phyloP scores from a whole-genome alignment of 169 alveolate genomes.

The Perkinsus marinus region DNA sequence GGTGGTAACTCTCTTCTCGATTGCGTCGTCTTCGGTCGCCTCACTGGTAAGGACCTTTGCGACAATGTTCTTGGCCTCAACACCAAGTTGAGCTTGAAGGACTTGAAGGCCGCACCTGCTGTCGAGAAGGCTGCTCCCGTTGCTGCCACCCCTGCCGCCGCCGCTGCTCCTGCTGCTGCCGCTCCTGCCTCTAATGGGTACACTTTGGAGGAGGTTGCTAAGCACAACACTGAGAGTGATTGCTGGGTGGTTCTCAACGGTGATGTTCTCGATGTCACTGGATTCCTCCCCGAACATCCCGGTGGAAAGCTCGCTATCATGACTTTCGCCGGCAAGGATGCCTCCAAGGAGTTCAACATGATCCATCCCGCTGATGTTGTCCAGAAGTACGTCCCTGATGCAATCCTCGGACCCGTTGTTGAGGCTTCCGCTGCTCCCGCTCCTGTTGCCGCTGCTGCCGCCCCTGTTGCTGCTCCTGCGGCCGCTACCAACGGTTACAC shows the following conservation, averaged over 20 bases:
- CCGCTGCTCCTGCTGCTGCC: background rate
- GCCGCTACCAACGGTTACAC: background rate
- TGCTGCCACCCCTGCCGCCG: background rate
- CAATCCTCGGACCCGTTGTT: background rate
- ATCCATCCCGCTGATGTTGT: slow-evolving; percentile 26
- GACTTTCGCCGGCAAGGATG: slow-evolving; percentile 40
- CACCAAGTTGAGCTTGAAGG: background rate
- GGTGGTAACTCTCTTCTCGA: slow-evolving; percentile 34
- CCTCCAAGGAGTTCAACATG: slow-evolving; percentile 22
- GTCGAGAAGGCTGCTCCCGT: background rate
- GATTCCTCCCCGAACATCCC: slow-evolving; percentile 41
- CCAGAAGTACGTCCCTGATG: slow-evolving; percentile 19
- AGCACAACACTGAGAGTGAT: slow-evolving; percentile 37
- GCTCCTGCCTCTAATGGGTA: background rate
- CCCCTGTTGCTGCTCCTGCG: background rate
- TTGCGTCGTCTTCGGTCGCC: slow-evolving; percentile 32
- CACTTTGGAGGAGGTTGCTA: slow-evolving; percentile 15
- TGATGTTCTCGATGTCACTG: slow-evolving; percentile 46
- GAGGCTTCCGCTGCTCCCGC: background rate
- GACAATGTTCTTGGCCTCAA: background rate
- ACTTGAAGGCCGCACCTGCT: background rate
- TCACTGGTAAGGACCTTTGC: slow-evolving; percentile 10
- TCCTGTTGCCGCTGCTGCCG: background rate
- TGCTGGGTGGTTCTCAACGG: slow-evolving; percentile 48
- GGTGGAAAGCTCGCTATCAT: slow-evolving; percentile 47